Conservation (phyloP, 441 rosid genomes). For the Populus tomentosa region DNA sequence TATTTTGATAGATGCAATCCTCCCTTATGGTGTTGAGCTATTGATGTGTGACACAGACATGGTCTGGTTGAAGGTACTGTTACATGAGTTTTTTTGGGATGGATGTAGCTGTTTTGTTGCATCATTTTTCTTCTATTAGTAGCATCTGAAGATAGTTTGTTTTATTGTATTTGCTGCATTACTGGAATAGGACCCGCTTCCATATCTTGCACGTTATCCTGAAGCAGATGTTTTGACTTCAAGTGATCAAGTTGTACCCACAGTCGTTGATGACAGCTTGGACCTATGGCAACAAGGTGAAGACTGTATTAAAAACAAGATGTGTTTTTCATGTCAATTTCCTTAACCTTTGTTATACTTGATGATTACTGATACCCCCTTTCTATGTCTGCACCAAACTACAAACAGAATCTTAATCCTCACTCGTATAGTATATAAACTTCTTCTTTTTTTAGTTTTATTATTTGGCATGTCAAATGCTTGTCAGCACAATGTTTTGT, state of each 20-base stretch:
- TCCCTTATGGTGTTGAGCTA: conserved; percentile 84
- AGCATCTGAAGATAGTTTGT: conserved; percentile 8
- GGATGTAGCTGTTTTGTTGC: not conserved
- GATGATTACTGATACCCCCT: not conserved
- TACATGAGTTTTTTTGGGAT: conserved; percentile 1
- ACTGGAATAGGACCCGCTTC: conserved; percentile 79
- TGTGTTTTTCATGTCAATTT: not conserved
- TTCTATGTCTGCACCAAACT: not conserved
- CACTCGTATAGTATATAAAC: not conserved
- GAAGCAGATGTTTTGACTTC: conserved; percentile 97
- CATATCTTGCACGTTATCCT: conserved; percentile 93
- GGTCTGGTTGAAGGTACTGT: conserved; percentile 96
- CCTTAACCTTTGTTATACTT: not conserved
- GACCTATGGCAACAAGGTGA: conserved; percentile 97
- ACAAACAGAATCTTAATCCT: not conserved
- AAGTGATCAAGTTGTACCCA: conserved; percentile 90
- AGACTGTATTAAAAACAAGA: conserved; percentile 4
- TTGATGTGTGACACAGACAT: conserved; percentile 98
- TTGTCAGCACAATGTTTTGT: not conserved
- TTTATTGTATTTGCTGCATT: conserved; percentile 17
- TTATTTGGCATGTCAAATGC: not conserved
- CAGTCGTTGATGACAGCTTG: conserved; percentile 95
- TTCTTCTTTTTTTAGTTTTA: not conserved
- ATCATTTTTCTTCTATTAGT: not conserved
- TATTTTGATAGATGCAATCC: conserved; percentile 71